Evolutionary conservation across 202 grass and related monocot species (phyloP).

Genomic region (Carex sylvatica): DNA sequence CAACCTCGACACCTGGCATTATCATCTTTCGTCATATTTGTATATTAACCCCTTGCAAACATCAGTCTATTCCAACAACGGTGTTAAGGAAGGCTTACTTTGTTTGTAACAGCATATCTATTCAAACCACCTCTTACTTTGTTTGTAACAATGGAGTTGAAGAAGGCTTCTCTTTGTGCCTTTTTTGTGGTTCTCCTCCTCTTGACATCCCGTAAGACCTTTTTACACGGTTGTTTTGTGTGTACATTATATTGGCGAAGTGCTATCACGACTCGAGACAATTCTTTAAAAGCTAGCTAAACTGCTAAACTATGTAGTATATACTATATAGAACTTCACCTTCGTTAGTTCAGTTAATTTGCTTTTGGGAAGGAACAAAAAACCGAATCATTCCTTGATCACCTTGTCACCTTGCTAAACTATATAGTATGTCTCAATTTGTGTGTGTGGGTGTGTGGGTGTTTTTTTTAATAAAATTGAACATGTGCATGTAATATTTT

Average conservation of each 20-base stretch:
- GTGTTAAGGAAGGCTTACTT: not conserved
- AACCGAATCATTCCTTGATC: too few relatives aligned
- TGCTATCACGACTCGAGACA: not conserved
- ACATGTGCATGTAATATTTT: too few relatives aligned
- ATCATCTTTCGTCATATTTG: not conserved
- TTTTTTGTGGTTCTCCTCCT: conserved; percentile 27
- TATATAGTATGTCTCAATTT: too few relatives aligned
- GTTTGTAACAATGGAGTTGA: conserved; percentile 20
- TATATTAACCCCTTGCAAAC: not conserved
- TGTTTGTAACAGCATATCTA: not conserved
- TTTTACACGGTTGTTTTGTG: not conserved
- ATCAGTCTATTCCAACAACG: not conserved
- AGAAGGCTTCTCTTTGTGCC: conserved; percentile 24
- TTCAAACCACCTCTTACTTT: not conserved
- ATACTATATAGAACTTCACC: too few relatives aligned
- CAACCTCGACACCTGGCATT: not conserved
- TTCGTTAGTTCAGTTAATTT: too few relatives aligned
- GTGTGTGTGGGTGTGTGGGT: too few relatives aligned
- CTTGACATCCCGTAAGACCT: conserved; percentile 29
- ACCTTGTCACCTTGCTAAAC: too few relatives aligned
- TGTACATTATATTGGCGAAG: not conserved
- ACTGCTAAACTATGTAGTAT: not conserved
- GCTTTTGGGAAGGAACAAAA: too few relatives aligned
- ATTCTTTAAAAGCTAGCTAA: not conserved
- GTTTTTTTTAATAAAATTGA: too few relatives aligned